phyloP scores from a whole-genome alignment of 345 rosid species.

The Eucalyptus urophylla region DNA sequence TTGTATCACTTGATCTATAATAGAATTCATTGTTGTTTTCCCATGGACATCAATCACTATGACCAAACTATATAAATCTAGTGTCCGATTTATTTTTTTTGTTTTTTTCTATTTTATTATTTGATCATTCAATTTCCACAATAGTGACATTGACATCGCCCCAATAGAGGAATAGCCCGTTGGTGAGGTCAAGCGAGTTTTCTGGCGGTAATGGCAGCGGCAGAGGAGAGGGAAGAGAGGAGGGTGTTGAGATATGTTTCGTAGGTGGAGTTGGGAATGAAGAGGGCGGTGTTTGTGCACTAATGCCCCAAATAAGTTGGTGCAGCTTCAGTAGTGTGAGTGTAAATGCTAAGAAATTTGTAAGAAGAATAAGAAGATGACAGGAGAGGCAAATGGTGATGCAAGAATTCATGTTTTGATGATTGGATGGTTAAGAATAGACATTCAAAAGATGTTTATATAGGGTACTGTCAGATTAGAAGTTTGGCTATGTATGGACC shows the following conservation, averaged over 20 bases:
- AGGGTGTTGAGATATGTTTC: background rate
- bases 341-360: background rate
- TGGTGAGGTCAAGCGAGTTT: background rate
- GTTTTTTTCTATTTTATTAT: too few relatives aligned
- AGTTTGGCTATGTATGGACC: background rate
- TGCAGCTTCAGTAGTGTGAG: background rate
- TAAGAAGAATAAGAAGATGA: background rate
- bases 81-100: too few relatives aligned
- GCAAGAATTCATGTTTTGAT: background rate
- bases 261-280: background rate
- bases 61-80: too few relatives aligned
- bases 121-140: too few relatives aligned
- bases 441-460: background rate
- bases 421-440: background rate
- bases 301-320: background rate
- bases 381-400: background rate
- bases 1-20: too few relatives aligned
- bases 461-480: background rate
- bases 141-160: conserved; percentile 1
- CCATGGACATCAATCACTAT: too few relatives aligned
- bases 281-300: background rate
- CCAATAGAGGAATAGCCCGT: conserved; percentile 15
- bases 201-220: background rate
- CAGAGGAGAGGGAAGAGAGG: conserved; percentile 5
- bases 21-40: too few relatives aligned